Evolutionary conservation across 805 yeast species (phyloP), one percentile per base, ranked within the genome.

Genomic region (Candida insectalens): DNA sequence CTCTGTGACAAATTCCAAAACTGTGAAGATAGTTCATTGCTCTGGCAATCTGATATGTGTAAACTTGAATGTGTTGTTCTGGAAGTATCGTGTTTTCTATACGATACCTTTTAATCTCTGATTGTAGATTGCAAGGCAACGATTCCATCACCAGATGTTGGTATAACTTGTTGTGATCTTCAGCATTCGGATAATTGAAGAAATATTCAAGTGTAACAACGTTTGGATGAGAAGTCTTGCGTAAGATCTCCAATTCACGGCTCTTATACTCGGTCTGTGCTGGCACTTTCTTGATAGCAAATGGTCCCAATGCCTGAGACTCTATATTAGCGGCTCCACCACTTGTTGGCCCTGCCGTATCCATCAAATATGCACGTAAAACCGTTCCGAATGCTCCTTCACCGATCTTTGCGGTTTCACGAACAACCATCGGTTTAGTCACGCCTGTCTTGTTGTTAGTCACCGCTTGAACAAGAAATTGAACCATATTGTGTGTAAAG

Each of bases 351-450:
- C 35, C 39, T 13, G 42, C 28, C 12, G 53, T 54, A 39, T 45
- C 46, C 39, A 42, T 48, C 45, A 53, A 59, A 42, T 73, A 71
- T 1, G 92, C 89, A 50, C 81, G 87, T 10, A 79, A 77, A 7
- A 83, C 94, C 3, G 84, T 80, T 25, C 94, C 94, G 50, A 83
- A 83, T 4, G 92, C 92, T 27, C 94, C 94, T 55, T 82, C 84
- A 8, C 94, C 94, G 33, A 83, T 79, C 47, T 75, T 73, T 38
- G 77, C 76, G 50, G 77, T 74, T 48, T 83, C 89, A 43, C 68
- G 72, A 16, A 83, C 70, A 23, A 74, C 59, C 89, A 82, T 82
- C 34, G 75, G 71, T 44, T 65, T 63, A 5, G 69, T 58, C 10
- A 57, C 53, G 29, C 69, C 67, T 3, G 78, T 66, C 35, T 63